Base-by-base conservation (phyloP, 2,329 filamentous ascomycete species). In the Dendrostoma leiphaemia region DNA sequence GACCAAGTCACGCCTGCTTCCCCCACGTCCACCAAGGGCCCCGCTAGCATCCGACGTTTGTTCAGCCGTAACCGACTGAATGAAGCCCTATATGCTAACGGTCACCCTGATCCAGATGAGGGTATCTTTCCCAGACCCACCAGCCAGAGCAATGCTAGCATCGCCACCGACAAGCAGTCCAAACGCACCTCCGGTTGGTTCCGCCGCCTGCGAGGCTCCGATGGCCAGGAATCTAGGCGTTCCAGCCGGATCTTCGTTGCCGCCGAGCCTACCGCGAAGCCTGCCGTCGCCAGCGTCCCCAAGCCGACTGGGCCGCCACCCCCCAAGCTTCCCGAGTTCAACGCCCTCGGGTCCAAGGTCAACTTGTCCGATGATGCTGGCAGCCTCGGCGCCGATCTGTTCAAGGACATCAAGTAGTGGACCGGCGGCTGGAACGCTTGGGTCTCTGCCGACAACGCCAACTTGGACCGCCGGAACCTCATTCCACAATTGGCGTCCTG, bases 121-220 rank as follows among this genome's bases (percentile, higher is more conserved):
- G 44, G 53, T 64, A 59, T 50, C 53, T 61, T 32, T 67, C 70
- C 59, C 69, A 65, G 80, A 38, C 81, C 81, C 4, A 70, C 71
- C 49, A 84, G 80, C 66, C 78, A 76, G 58, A 74, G 76, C 59
- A 73, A 74, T 52, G 71, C 67, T 58, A 79, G 77, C 62, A 65
- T 78, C 51, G 59, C 74, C 60, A 79, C 80, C 62, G 78, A 81
- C 29, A 78, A 75, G 61, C 82, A 80, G 66, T 68, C 76, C 57
- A 83, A 75, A 65, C 78, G 82, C 56, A 71, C 72, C 61, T 84
- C 81, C 62, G 79, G 80, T 35, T 85, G 81, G 81, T 84, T 85
- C 62, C 75, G 76, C 60, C 75, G 80, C 54, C 71, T 84, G 62
- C 74, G 78, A 54, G 69, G 71, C 31, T 65, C 65, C 51, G 66